These are phyloP conservation scores for Cladosporium austrohemisphaericum DNA, from an alignment of 2,329 filamentous ascomycete species.

Conservation along the genomic window DNA sequence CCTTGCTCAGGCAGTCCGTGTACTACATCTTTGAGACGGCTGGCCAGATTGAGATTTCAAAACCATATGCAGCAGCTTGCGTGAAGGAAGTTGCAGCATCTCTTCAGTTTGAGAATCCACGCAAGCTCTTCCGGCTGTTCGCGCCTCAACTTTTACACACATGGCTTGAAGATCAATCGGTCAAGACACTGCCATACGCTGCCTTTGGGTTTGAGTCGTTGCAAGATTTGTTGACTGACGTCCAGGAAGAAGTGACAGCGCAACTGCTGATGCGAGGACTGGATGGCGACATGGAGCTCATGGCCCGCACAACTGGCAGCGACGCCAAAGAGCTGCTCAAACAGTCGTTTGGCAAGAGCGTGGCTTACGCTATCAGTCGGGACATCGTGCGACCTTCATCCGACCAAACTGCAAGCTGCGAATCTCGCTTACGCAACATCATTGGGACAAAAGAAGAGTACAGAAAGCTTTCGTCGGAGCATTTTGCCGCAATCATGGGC, in stretches of 20 bases:
- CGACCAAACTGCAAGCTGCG: conserved; percentile 46
- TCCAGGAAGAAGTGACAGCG: conserved; percentile 73
- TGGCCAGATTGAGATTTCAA: conserved; percentile 63
- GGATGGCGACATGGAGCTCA: conserved; percentile 56
- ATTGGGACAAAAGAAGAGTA: conserved; percentile 64
- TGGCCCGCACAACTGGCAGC: conserved; percentile 57
- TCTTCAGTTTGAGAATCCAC: conserved; percentile 62
- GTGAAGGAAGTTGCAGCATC: conserved; percentile 62
- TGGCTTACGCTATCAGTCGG: conserved; percentile 80
- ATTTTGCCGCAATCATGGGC: conserved; percentile 74
- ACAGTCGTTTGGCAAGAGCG: conserved; percentile 68
- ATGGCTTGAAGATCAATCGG: conserved; percentile 64
- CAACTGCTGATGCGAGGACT: conserved; percentile 79
- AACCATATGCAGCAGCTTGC: conserved; percentile 68
- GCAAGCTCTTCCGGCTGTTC: conserved; percentile 76
- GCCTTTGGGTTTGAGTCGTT: conserved; percentile 77
- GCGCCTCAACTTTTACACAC: conserved; percentile 86
- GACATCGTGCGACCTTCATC: conserved; percentile 54
- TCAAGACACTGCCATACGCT: conserved; percentile 74
- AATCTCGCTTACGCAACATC: conserved; percentile 63
- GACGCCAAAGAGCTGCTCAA: conserved; percentile 58
- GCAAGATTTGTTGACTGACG: conserved; percentile 63
- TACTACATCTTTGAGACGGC: conserved; percentile 94
- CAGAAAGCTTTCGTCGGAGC: conserved; percentile 58
- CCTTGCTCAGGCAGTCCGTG: conserved; percentile 77